These are phyloP conservation scores for Rostrohypoxylon terebratum DNA, from an alignment of 495 filamentous ascomycete species.

Conservation along the genomic window DNA sequence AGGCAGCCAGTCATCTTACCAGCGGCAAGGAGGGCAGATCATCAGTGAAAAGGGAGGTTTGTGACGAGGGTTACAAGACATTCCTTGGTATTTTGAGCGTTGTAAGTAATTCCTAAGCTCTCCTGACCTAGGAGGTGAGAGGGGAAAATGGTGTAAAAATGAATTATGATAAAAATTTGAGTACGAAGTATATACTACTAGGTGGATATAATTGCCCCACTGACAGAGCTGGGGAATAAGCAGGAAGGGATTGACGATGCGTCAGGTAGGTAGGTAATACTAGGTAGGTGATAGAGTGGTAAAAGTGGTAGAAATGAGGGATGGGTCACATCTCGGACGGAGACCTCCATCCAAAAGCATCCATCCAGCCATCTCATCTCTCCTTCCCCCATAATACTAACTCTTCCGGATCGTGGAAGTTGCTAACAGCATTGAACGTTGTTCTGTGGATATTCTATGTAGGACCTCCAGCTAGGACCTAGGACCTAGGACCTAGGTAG, in stretches of 20 bases:
- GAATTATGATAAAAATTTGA: conserved; percentile 12
- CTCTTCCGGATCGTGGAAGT: conserved; percentile 17
- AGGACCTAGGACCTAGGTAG: too few relatives aligned
- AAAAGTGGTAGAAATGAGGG: neutral
- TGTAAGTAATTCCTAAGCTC: conserved; percentile 10
- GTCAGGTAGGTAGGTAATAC: neutral
- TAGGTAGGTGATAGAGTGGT: neutral
- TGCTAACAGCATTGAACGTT: neutral
- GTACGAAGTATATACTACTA: too few relatives aligned
- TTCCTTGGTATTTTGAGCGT: neutral
- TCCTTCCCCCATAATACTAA: conserved; percentile 10
- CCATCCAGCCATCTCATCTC: too few relatives aligned
- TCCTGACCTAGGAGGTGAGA: neutral
- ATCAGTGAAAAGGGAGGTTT: conserved; percentile 21
- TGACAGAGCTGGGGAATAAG: conserved; percentile 21
- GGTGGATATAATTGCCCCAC: conserved; percentile 27
- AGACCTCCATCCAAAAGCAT: conserved; percentile 13
- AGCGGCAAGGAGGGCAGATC: conserved; percentile 26
- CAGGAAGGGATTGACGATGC: conserved; percentile 11
- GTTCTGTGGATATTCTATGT: conserved; percentile 29
- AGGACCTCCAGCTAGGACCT: conserved; percentile 26
- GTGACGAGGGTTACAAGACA: conserved; percentile 11
- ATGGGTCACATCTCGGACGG: conserved; percentile 20
- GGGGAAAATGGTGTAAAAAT: conserved; percentile 14
- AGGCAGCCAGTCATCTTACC: conserved; percentile 24